Conservation (phyloP, 1,284 basidiomycete species). For the Leucoagaricus sp. region DNA sequence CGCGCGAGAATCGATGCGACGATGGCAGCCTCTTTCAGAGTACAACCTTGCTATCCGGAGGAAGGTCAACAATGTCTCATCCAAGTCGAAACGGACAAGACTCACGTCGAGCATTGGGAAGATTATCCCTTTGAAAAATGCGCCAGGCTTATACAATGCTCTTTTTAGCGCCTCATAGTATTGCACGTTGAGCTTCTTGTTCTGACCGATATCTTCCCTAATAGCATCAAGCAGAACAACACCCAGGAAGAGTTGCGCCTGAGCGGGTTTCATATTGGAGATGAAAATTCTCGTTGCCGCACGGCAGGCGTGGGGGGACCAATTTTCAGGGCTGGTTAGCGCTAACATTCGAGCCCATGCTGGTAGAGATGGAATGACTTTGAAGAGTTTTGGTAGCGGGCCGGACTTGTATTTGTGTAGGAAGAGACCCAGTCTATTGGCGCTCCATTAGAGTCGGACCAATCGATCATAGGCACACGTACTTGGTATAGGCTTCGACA, state of each 20-base stretch:
- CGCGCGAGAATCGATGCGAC: slow-evolving; percentile 91
- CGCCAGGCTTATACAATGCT: slow-evolving; percentile 93
- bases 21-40: slow-evolving; percentile 95
- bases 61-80: neutral
- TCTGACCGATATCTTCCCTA: slow-evolving; percentile 86
- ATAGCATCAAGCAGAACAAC: slow-evolving; percentile 93
- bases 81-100: slow-evolving; percentile 13
- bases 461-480: too few species aligned
- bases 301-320: slow-evolving; percentile 95
- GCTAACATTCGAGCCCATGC: slow-evolving; percentile 97
- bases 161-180: slow-evolving; percentile 94
- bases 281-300: slow-evolving; percentile 96
- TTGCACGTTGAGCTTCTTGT: slow-evolving; percentile 90
- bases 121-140: slow-evolving; percentile 98
- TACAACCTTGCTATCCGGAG: slow-evolving; percentile 64
- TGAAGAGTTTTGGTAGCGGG: slow-evolving; percentile 96
- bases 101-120: slow-evolving; percentile 93
- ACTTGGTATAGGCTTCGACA: slow-evolving; percentile 95
- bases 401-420: slow-evolving; percentile 94
- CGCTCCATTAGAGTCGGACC: too few species aligned
- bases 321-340: slow-evolving; percentile 88
- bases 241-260: slow-evolving; percentile 93
- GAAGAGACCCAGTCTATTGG: slow-evolving; percentile 79
- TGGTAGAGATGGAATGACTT: slow-evolving; percentile 95
- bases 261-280: slow-evolving; percentile 94